These are phyloP conservation scores for Begonia loranthoides DNA, from an alignment of 306 rosid species.

Conservation along the genomic window DNA sequence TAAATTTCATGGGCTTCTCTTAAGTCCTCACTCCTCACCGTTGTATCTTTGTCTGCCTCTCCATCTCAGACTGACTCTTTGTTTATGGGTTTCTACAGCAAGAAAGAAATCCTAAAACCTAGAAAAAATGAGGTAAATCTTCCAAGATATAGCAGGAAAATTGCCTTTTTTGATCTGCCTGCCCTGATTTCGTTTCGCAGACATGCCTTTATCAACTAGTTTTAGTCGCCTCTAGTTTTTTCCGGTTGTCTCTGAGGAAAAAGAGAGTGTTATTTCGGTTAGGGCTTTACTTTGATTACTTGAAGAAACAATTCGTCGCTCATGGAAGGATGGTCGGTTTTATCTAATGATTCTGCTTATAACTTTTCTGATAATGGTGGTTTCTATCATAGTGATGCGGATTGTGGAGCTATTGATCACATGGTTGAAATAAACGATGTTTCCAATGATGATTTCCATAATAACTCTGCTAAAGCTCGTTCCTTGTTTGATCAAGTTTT, in stretches of 20 bases:
- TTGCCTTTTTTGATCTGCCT: neutral
- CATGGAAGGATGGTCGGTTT: constrained; percentile 55
- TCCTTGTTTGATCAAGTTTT: constrained; percentile 38
- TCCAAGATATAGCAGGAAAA: neutral
- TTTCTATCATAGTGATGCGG: constrained; percentile 17
- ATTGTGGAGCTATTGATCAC: constrained; percentile 5
- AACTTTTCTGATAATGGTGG: constrained; percentile 31
- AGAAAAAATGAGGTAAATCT: neutral
- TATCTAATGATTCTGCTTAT: constrained; percentile 32
- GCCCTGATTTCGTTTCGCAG: neutral
- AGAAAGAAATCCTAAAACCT: neutral
- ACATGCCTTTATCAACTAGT: neutral
- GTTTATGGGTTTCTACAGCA: neutral
- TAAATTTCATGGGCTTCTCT: neutral
- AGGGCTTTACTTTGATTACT: neutral
- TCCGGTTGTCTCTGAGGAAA: neutral
- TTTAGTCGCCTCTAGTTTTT: neutral
- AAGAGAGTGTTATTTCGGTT: neutral
- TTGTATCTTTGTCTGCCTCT: constrained; percentile 11
- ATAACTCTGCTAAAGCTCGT: constrained; percentile 20
- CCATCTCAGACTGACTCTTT: constrained; percentile 8
- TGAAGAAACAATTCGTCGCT: constrained; percentile 16
- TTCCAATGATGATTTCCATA: constrained; percentile 12
- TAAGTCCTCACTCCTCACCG: constrained; percentile 8
- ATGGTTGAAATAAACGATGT: constrained; percentile 8